Conservation (phyloP, 495 filamentous ascomycete species). For the Darksidea phi region DNA sequence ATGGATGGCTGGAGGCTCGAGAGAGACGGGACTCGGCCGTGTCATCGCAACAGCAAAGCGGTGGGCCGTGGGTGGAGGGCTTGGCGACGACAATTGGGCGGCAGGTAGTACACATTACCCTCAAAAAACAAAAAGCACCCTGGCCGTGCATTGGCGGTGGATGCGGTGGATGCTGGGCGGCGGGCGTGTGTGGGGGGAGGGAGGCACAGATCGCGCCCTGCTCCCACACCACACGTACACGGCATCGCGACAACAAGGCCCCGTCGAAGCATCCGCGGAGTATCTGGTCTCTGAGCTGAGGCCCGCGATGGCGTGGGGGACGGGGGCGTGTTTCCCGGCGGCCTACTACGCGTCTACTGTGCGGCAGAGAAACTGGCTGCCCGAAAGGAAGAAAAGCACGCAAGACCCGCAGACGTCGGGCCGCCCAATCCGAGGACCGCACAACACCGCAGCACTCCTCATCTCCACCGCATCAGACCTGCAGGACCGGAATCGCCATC, state of each 20-base stretch:
- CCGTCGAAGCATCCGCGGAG: too few species aligned
- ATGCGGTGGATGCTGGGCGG: neutral
- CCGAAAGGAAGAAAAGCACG: conserved; percentile 1
- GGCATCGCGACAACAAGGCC: too few species aligned
- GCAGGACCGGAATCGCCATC: too few species aligned
- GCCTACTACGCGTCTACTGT: too few species aligned
- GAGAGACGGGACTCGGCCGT: neutral
- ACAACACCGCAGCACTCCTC: too few species aligned
- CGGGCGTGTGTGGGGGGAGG: conserved; percentile 4
- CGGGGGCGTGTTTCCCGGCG: too few species aligned
- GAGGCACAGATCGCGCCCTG: too few species aligned
- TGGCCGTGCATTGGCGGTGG: conserved; percentile 13
- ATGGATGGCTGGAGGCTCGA: neutral
- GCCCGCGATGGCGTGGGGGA: too few species aligned
- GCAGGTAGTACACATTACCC: conserved; percentile 33
- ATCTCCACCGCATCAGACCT: too few species aligned
- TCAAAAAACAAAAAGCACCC: conserved; percentile 14
- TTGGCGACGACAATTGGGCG: conserved; percentile 9
- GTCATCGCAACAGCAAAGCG: neutral
- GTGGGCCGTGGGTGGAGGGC: neutral
- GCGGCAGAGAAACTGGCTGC: neutral
- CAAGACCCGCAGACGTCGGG: too few species aligned
- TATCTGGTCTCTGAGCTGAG: too few species aligned
- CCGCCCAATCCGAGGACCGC: neutral
- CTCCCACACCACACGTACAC: too few species aligned